A percentile compares a stretch with the other conserved stretches of the same genome.
phyloP scores from a whole-genome alignment of 225 moss, liverwort and hornwort genomes.

The Rhytidiadelphus loreus region DNA sequence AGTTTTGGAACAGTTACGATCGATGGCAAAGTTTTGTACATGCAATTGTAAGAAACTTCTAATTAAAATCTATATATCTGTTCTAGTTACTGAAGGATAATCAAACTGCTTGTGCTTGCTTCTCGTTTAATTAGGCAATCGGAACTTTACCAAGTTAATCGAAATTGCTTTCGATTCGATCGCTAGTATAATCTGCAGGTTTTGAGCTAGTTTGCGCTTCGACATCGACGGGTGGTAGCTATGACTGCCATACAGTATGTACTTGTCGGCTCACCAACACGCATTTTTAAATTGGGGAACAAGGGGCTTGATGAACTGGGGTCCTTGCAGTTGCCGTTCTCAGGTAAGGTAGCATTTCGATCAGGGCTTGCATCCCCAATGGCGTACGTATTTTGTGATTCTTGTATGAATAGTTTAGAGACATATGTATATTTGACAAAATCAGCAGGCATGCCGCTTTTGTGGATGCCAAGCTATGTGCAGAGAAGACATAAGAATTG shows the following conservation, averaged over 20 bases:
- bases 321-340: background rate
- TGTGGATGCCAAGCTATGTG: background rate
- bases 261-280: background rate
- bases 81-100: background rate
- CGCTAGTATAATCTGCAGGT: background rate
- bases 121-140: background rate
- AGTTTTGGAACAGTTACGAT: background rate
- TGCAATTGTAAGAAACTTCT: too few species aligned
- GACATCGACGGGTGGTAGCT: background rate
- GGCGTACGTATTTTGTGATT: background rate
- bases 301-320: background rate
- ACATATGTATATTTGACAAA: background rate
- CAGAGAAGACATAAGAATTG: background rate
- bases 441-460: background rate
- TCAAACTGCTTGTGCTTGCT: background rate
- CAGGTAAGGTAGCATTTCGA: background rate
- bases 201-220: background rate
- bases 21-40: background rate
- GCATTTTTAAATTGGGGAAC: background rate
- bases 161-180: background rate
- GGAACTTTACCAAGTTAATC: too few species aligned
- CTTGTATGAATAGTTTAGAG: background rate
- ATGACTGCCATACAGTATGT: background rate
- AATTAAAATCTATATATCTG: background rate
- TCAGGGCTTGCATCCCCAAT: background rate